A percentile compares a stretch with the other conserved stretches of the same genome.
Conservation (phyloP, 2,329 filamentous ascomycete genomes). For the Exophiala viscosa region DNA sequence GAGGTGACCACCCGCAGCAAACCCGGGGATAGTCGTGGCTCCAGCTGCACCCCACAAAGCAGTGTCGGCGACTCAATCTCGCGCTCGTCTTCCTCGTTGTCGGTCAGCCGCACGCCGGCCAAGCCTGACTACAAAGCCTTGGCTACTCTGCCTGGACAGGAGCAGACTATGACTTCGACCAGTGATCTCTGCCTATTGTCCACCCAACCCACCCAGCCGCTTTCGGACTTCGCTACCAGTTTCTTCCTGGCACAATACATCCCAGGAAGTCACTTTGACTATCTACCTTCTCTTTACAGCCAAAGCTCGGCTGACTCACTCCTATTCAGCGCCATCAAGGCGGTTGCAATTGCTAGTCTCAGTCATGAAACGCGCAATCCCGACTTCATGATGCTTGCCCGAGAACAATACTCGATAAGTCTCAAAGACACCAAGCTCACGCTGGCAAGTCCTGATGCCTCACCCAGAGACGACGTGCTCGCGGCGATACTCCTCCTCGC, state of each 20-base stretch:
- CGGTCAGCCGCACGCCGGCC: not conserved
- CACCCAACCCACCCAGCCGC: not conserved
- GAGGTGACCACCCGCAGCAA: not conserved
- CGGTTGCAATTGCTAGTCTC: slow-evolving; percentile 11
- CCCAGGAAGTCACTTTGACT: slow-evolving; percentile 15
- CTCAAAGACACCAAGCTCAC: slow-evolving; percentile 9
- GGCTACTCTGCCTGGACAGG: not conserved
- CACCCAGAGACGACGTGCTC: slow-evolving; percentile 3
- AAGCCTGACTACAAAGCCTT: not conserved
- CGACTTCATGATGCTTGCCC: slow-evolving; percentile 4
- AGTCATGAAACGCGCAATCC: slow-evolving; percentile 5
- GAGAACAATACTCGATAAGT: slow-evolving; percentile 4
- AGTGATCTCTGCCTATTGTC: not conserved
- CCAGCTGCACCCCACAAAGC: not conserved
- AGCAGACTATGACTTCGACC: not conserved
- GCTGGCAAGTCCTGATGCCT: slow-evolving; percentile 1
- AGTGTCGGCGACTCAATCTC: not conserved
- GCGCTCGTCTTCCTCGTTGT: not conserved
- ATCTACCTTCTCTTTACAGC: slow-evolving; percentile 9
- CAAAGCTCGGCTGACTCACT: not conserved
- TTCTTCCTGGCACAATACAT: slow-evolving; percentile 13
- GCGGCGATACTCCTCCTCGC: slow-evolving; percentile 12
- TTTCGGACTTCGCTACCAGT: slow-evolving; percentile 9
- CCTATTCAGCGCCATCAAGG: not conserved
- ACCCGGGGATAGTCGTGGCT: not conserved